Evolutionary conservation across 768 basidiomycete species (phyloP).

Genomic region (Kwoniella europaea): DNA sequence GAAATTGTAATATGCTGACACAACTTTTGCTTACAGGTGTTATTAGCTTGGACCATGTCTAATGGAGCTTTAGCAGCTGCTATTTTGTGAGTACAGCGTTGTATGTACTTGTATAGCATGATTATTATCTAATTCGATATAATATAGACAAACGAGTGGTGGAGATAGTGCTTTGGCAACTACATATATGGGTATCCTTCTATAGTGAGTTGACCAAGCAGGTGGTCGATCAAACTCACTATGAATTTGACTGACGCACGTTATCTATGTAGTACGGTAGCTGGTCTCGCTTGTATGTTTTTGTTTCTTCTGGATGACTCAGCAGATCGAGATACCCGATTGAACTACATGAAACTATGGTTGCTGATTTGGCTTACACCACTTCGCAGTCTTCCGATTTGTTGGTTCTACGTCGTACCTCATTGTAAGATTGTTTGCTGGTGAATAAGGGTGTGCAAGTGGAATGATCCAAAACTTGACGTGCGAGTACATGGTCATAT

Average conservation of each 20-base stretch:
- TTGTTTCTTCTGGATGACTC: neutral
- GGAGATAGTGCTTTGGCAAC: conserved; percentile 67
- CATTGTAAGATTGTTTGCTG: conserved; percentile 82
- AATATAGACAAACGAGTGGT: conserved; percentile 63
- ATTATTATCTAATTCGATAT: conserved; percentile 35
- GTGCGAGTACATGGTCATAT: neutral
- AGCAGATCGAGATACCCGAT: neutral
- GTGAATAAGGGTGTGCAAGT: conserved; percentile 66
- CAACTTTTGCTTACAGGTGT: conserved; percentile 61
- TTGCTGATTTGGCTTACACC: neutral
- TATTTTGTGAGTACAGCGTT: conserved; percentile 65
- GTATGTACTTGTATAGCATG: no score
- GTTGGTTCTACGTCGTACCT: conserved; percentile 80
- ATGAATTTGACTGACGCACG: neutral
- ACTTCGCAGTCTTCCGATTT: conserved; percentile 74
- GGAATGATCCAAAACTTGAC: neutral
- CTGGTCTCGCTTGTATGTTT: conserved; percentile 79
- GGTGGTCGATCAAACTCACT: no score
- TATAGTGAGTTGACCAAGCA: conserved; percentile 62
- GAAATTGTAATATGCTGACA: neutral
- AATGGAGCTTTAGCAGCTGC: conserved; percentile 77
- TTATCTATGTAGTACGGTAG: conserved; percentile 66
- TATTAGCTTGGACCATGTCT: conserved; percentile 85
- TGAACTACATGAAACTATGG: conserved; percentile 9
- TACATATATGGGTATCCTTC: conserved; percentile 85